These are phyloP conservation scores for Neocucurbitaria cava DNA, from an alignment of 2,329 filamentous ascomycete species.

Conservation along the genomic window DNA sequence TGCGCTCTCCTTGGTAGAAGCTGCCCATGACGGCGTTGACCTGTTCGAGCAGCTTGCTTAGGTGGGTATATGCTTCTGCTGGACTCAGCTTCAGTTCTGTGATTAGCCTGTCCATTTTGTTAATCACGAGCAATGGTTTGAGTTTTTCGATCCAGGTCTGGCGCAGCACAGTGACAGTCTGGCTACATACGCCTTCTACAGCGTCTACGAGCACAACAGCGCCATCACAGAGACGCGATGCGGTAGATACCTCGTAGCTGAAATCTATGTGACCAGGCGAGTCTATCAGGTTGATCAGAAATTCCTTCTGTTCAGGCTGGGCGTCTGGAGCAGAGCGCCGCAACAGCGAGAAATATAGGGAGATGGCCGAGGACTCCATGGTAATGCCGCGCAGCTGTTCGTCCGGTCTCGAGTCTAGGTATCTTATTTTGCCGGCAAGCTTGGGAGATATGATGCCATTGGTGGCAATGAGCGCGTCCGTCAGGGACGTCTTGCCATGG, in stretches of 20 bases:
- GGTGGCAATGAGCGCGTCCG: conserved; percentile 93
- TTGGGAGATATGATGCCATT: conserved; percentile 99
- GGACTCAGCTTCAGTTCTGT: conserved; percentile 96
- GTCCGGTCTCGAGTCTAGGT: conserved; percentile 93
- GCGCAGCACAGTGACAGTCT: conserved; percentile 94
- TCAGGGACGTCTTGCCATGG: conserved; percentile 97
- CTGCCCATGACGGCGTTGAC: conserved; percentile 97
- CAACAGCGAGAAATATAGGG: conserved; percentile 91
- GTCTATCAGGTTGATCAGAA: conserved; percentile 96
- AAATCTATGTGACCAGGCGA: conserved; percentile 99
- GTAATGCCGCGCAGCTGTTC: conserved; percentile 96
- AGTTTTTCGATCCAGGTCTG: conserved; percentile 96
- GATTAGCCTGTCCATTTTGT: conserved; percentile 95
- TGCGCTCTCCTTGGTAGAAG: conserved; percentile 96
- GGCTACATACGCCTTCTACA: conserved; percentile 97
- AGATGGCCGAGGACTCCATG: conserved; percentile 99
- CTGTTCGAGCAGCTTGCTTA: conserved; percentile 89
- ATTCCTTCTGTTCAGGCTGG: conserved; percentile 78
- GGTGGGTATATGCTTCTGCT: conserved; percentile 83
- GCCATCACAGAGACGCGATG: conserved; percentile 91
- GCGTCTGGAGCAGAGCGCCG: conserved; percentile 74
- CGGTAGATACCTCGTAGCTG: conserved; percentile 96
- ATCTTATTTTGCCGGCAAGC: conserved; percentile 95
- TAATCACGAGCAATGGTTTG: conserved; percentile 92
- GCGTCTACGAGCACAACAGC: conserved; percentile 94